A percentile compares a stretch with the other conserved stretches of the same genome.
Conservation (phyloP, 179 eudicot species). For the Pouteria campechiana region DNA sequence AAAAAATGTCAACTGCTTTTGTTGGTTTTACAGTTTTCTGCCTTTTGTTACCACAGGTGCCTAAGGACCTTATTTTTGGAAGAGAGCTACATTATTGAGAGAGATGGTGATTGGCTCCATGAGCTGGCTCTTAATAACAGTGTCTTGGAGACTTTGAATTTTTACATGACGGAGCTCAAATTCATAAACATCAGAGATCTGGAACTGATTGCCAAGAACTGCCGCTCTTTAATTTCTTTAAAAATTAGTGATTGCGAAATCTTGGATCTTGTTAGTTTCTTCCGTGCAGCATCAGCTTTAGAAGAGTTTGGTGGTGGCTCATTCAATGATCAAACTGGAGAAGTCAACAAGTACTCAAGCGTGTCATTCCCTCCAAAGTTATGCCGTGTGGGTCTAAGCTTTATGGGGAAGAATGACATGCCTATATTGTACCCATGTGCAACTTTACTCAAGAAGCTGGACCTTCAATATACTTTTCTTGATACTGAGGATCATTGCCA, state of each 20-base stretch:
- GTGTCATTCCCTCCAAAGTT: constrained; percentile 41
- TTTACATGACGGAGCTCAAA: constrained; percentile 58
- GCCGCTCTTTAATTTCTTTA: constrained; percentile 51
- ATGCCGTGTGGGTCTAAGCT: constrained; percentile 47
- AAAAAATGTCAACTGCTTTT: no score
- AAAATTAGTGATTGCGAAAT: constrained; percentile 64
- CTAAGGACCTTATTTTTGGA: constrained; percentile 47
- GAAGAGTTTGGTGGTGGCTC: constrained; percentile 74
- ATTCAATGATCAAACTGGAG: constrained; percentile 34
- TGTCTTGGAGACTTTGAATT: constrained; percentile 53
- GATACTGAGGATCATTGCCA: constrained; percentile 50
- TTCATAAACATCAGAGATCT: constrained; percentile 40
- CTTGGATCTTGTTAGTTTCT: constrained; percentile 44
- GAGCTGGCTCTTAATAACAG: constrained; percentile 52
- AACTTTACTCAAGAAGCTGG: constrained; percentile 47
- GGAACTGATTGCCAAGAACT: constrained; percentile 50
- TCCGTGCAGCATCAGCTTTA: constrained; percentile 29
- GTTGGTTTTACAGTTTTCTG: no score
- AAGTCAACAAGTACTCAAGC: constrained; percentile 23
- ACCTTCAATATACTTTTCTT: constrained; percentile 63
- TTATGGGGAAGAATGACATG: constrained; percentile 42
- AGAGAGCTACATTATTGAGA: constrained; percentile 46
- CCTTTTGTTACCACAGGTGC: constrained; percentile 23
- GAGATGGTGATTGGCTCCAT: constrained; percentile 53
- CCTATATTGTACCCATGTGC: constrained; percentile 54